Conservation (phyloP, 345 rosid species). For the Trapa bicornis region DNA sequence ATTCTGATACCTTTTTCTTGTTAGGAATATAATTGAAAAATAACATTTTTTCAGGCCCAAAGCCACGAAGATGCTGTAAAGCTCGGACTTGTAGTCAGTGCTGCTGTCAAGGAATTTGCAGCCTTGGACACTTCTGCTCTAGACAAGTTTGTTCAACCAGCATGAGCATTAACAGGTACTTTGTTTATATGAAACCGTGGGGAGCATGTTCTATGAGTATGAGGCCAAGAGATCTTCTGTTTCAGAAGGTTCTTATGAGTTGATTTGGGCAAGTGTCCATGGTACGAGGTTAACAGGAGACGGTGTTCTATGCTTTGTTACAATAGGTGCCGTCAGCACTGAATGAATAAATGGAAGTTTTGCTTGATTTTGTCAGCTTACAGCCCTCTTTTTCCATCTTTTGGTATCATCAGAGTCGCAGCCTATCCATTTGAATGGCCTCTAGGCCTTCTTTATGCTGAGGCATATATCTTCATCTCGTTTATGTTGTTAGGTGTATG, state of each 20-base stretch:
- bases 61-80: constrained; percentile 64
- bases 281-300: background rate
- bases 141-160: constrained; percentile 33
- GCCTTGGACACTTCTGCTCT: constrained; percentile 78
- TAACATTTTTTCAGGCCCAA: constrained; percentile 35
- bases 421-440: background rate
- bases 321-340: background rate
- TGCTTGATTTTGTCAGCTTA: background rate
- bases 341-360: background rate
- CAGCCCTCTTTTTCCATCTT: background rate
- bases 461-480: too few species aligned
- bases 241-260: background rate
- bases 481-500: too few species aligned
- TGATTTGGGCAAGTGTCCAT: background rate
- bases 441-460: background rate
- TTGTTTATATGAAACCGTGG: background rate
- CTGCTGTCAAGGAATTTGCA: constrained; percentile 51
- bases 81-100: constrained; percentile 57
- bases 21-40: background rate
- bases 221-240: background rate
- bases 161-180: constrained; percentile 1
- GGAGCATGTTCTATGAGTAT: background rate
- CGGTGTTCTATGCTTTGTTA: background rate
- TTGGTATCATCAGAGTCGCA: background rate
- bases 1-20: background rate